Percentiles rank a stretch among this genome's conserved stretches.
phyloP scores from a whole-genome alignment of 2,329 filamentous ascomycete genomes.

The Paradendryphiella salina region DNA sequence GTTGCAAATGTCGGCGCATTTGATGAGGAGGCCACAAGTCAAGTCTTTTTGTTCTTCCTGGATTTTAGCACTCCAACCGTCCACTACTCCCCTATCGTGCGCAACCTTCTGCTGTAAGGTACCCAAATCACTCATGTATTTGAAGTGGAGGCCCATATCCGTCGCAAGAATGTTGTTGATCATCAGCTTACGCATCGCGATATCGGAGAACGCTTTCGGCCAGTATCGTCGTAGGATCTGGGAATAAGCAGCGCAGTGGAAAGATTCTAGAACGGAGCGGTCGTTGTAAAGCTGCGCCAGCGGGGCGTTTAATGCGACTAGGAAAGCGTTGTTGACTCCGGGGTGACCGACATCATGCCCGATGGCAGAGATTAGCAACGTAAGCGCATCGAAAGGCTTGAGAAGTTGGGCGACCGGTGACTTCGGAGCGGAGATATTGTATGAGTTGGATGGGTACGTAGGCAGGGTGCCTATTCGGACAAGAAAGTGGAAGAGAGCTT shows the following conservation, averaged over 20 bases:
- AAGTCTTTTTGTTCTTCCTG: constrained; percentile 76
- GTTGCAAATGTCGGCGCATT: constrained; percentile 98
- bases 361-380: constrained; percentile 90
- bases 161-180: constrained; percentile 97
- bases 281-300: constrained; percentile 96
- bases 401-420: constrained; percentile 75
- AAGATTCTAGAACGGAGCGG: constrained; percentile 92
- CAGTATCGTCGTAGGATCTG: constrained; percentile 93
- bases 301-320: constrained; percentile 88
- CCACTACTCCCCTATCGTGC: constrained; percentile 63
- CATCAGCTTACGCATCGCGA: constrained; percentile 82
- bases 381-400: constrained; percentile 84
- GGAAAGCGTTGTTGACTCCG: constrained; percentile 96
- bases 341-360: constrained; percentile 97
- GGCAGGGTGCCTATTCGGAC: constrained; percentile 77
- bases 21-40: constrained; percentile 89
- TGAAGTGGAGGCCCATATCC: constrained; percentile 95
- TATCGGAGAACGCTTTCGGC: constrained; percentile 78
- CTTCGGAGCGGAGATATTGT: constrained; percentile 46
- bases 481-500: constrained; percentile 89
- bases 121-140: constrained; percentile 90
- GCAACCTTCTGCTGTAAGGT: constrained; percentile 77
- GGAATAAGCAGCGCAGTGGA: constrained; percentile 95
- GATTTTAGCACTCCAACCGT: constrained; percentile 76
- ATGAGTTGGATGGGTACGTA: constrained; percentile 59